Base-by-base conservation (phyloP, 257 asterid species). In the Salvia hispanica region DNA sequence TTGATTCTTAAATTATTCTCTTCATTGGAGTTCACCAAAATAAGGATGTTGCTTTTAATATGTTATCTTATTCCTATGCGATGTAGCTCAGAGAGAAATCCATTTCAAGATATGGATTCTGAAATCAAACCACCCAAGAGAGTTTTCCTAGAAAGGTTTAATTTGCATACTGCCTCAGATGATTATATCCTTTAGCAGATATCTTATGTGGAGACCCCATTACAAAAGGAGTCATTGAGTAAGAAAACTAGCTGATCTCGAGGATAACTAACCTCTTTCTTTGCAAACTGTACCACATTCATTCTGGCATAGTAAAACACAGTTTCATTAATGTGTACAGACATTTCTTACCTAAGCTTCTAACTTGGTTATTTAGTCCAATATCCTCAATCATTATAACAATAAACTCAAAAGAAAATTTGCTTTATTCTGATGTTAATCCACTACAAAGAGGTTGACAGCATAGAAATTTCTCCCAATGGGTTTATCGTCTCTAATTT, bases 1-100 rank as follows among this genome's bases (percentile, higher is more conserved):
- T 36, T 40, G 64, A 21, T 63, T 42, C 66, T 65, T 21, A 21
- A 64, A 37, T 47, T 10, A 58, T 53, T 63, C 51, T 44, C 40
- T 15, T 55, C 13, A 21, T 40, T 5, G 39, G 31, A 4, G n/a
- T 56, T 14, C 15, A 56, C 44, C 43, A 31, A 12, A 11, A 56
- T 11, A 56, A 11, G 43, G 33, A 13, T 46, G 52, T n/a, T 47
- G 8, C 53, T 7, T 47, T 12, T 15, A 50, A 15, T 50, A 47
- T 47, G 31, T 50, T 4, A 16, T 16, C 12, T 15, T 50, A 50
- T 2, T 0, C 31, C 31, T 15, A 7, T 50, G 25, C 15, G 12
- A 50, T 50, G 13, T 48, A 50, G 28, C 56, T 50, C 31, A 0
- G 9, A 0, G 9, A 7, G 31, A 50, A 3, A 3, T 14, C 56